Percentiles rank a stretch among this genome's conserved stretches.
Evolutionary conservation across 768 basidiomycete genomes (phyloP).

Genomic region (Solioccasus polychromus): DNA sequence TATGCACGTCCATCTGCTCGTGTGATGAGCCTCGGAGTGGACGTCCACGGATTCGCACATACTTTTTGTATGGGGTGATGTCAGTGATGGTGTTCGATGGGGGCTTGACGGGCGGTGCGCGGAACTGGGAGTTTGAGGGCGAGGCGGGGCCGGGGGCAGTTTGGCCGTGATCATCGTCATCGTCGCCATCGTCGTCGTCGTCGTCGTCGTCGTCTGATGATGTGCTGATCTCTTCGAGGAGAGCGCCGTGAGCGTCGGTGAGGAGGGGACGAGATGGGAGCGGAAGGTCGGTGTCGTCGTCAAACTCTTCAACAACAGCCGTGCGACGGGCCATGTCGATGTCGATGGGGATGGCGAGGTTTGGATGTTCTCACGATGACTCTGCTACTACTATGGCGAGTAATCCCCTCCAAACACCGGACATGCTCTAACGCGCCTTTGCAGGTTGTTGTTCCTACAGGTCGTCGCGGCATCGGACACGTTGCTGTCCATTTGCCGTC

Average conservation of each 20-base stretch:
- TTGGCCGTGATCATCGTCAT: constrained; percentile 27
- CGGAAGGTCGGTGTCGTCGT: constrained; percentile 92
- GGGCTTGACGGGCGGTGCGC: constrained; percentile 20
- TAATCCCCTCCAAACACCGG: background rate
- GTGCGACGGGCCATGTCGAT: constrained; percentile 64
- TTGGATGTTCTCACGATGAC: constrained; percentile 25
- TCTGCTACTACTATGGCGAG: constrained; percentile 11
- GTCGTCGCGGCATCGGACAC: constrained; percentile 9
- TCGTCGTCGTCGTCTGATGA: constrained; percentile 52
- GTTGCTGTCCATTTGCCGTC: constrained; percentile 38
- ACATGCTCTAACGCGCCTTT: background rate
- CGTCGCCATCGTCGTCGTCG: constrained; percentile 30
- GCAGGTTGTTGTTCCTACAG: constrained; percentile 15
- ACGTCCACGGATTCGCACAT: constrained; percentile 25
- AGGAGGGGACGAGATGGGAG: constrained; percentile 66
- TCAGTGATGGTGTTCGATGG: constrained; percentile 52
- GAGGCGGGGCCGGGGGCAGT: constrained; percentile 55
- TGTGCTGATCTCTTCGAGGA: constrained; percentile 68
- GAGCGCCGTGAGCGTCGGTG: constrained; percentile 66
- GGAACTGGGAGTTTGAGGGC: constrained; percentile 36
- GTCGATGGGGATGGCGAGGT: constrained; percentile 9
- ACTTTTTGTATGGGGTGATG: constrained; percentile 84
- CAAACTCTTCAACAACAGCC: constrained; percentile 75
- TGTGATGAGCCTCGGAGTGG: constrained; percentile 6
- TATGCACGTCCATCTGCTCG: constrained; percentile 83